Evolutionary conservation across 129 eudicot species (phyloP).

Genomic region (Smallanthus sonchifolius): DNA sequence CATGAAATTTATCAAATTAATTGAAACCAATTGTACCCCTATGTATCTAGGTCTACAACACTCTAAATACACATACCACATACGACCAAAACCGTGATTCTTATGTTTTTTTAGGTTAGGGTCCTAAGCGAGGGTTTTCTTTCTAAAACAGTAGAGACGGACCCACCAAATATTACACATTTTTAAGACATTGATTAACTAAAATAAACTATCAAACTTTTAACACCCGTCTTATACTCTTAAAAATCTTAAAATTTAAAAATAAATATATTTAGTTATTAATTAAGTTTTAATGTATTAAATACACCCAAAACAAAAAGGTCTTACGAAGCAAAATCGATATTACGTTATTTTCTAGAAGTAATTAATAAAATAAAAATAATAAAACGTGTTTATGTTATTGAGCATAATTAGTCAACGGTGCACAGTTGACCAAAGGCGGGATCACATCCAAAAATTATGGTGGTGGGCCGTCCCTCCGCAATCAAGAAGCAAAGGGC

Average conservation of each 20-base stretch:
- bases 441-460: not conserved
- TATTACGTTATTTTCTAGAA: not conserved
- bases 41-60: too few species aligned
- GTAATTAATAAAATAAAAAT: not conserved
- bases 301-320: not conserved
- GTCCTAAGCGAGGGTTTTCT: too few species aligned
- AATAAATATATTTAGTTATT: not conserved
- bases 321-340: not conserved
- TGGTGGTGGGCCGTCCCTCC: not conserved
- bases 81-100: too few species aligned
- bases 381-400: not conserved
- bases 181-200: too few species aligned
- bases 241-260: not conserved
- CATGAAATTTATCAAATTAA: too few species aligned
- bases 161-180: too few species aligned
- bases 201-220: not conserved
- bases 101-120: too few species aligned
- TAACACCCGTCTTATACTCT: not conserved
- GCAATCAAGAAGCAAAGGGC: not conserved
- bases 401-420: not conserved
- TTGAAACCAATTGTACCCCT: too few species aligned
- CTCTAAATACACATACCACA: too few species aligned
- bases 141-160: too few species aligned
- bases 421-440: not conserved
- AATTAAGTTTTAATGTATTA: not conserved